phyloP scores from a whole-genome alignment of 164 flowering plant species.

The Stephania yunnanensis region DNA sequence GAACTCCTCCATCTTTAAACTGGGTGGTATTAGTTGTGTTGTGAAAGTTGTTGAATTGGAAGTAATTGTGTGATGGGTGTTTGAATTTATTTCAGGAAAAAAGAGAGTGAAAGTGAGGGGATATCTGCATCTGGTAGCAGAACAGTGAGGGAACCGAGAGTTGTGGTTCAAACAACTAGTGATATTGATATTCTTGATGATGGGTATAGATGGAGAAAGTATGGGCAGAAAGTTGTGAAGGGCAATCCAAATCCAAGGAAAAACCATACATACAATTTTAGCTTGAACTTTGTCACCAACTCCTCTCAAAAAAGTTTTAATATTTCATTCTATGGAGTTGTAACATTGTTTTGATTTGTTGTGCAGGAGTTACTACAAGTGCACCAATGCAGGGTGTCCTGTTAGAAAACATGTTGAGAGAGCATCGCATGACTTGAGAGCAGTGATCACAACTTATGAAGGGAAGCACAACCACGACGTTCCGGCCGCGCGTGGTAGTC shows the following conservation, averaged over 20 bases:
- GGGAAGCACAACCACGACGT: slow-evolving; percentile 96
- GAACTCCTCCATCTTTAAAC: too few relatives aligned
- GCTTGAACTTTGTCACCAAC: background rate
- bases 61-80: too few relatives aligned
- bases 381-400: slow-evolving; percentile 60
- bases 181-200: slow-evolving; percentile 86
- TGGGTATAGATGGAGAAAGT: slow-evolving; percentile 90
- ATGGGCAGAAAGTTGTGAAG: slow-evolving; percentile 93
- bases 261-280: background rate
- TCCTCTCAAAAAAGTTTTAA: too few relatives aligned
- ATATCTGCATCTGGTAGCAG: slow-evolving; percentile 50
- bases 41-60: too few relatives aligned
- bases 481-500: slow-evolving; percentile 71
- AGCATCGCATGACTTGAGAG: slow-evolving; percentile 68
- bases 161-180: slow-evolving; percentile 87
- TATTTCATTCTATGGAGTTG: background rate
- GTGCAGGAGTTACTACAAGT: slow-evolving; percentile 87
- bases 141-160: slow-evolving; percentile 79
- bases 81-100: slow-evolving; percentile 50
- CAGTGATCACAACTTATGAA: slow-evolving; percentile 86
- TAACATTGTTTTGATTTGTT: background rate
- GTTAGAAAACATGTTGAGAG: slow-evolving; percentile 88
- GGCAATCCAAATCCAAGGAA: slow-evolving; percentile 90
- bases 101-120: slow-evolving; percentile 55
- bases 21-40: too few relatives aligned